These are phyloP conservation scores for Schizosaccharomyces japonicus DNA, from an alignment of 805 yeast genomes.

Conservation along the genomic window DNA sequence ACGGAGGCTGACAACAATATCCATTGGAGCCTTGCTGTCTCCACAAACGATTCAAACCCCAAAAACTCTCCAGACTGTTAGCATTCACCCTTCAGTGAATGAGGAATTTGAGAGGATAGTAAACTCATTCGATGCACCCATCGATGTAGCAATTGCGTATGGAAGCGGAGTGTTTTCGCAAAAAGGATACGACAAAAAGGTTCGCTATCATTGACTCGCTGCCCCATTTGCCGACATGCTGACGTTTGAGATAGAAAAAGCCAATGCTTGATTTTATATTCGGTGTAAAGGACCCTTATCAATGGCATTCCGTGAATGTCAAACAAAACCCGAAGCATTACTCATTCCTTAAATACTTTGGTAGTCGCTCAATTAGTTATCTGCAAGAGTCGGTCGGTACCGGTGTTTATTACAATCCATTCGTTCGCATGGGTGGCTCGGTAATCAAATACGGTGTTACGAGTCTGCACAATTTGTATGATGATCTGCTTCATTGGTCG, in stretches of 20 bases:
- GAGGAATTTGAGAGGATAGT: conserved; percentile 26
- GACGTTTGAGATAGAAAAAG: conserved; percentile 13
- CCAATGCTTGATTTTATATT: conserved; percentile 73
- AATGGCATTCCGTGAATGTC: conserved; percentile 58
- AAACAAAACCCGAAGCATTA: conserved; percentile 51
- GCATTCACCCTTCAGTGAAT: too few species aligned
- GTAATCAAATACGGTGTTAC: conserved; percentile 73
- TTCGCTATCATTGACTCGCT: not conserved
- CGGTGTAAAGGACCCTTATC: conserved; percentile 48
- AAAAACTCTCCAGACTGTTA: too few species aligned
- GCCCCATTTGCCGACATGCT: conserved; percentile 9
- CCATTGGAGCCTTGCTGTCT: too few species aligned
- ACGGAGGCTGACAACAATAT: too few species aligned
- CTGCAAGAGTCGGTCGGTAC: conserved; percentile 49
- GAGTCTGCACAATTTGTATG: conserved; percentile 31
- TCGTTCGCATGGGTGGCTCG: conserved; percentile 34
- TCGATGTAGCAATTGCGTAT: conserved; percentile 68
- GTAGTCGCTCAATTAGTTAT: conserved; percentile 30
- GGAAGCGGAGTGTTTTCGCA: conserved; percentile 87
- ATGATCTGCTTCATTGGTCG: conserved; percentile 65
- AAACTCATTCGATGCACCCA: conserved; percentile 42
- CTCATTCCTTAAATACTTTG: conserved; percentile 38
- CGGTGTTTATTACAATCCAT: conserved; percentile 87
- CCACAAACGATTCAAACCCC: too few species aligned
- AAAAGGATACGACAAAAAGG: conserved; percentile 16